A percentile compares a stretch with the other conserved stretches of the same genome.
These are phyloP conservation scores for Pichia sp. DNA, from an alignment of 1,139 yeast species.

Conservation along the genomic window DNA sequence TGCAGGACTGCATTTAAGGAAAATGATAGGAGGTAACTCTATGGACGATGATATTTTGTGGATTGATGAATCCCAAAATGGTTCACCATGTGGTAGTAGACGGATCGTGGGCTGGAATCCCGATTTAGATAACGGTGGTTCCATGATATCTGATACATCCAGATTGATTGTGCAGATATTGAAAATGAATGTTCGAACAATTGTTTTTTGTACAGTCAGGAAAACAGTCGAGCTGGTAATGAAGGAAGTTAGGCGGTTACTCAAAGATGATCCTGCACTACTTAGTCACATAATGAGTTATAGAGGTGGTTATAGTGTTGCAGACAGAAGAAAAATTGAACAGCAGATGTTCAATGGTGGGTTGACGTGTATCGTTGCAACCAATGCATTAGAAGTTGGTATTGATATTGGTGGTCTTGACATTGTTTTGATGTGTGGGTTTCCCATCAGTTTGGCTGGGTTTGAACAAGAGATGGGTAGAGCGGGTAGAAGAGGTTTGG, in stretches of 20 bases:
- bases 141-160: slow-evolving; percentile 75
- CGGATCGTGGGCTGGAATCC: slow-evolving; percentile 81
- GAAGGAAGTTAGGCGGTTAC: slow-evolving; percentile 61
- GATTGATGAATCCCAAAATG: slow-evolving; percentile 50
- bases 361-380: slow-evolving; percentile 80
- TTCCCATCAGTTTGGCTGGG: slow-evolving; percentile 78
- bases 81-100: slow-evolving; percentile 80
- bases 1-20: slow-evolving; percentile 63
- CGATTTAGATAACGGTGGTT: slow-evolving; percentile 52
- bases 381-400: slow-evolving; percentile 92
- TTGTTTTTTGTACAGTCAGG: slow-evolving; percentile 85
- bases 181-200: slow-evolving; percentile 62
- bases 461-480: slow-evolving; percentile 95
- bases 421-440: slow-evolving; percentile 87
- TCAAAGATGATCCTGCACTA: slow-evolving; percentile 36
- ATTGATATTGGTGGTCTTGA: slow-evolving; percentile 90
- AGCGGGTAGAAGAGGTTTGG: slow-evolving; percentile 77
- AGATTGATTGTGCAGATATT: slow-evolving; percentile 57
- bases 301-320: slow-evolving; percentile 87
- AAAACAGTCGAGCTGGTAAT: slow-evolving; percentile 79
- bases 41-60: slow-evolving; percentile 48
- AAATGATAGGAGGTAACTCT: slow-evolving; percentile 52
- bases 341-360: slow-evolving; percentile 83
- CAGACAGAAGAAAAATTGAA: slow-evolving; percentile 82
- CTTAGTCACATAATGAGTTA: slow-evolving; percentile 80